These are phyloP conservation scores for Poa pratensis DNA, from an alignment of 176 grass and related monocot species.

Conservation along the genomic window DNA sequence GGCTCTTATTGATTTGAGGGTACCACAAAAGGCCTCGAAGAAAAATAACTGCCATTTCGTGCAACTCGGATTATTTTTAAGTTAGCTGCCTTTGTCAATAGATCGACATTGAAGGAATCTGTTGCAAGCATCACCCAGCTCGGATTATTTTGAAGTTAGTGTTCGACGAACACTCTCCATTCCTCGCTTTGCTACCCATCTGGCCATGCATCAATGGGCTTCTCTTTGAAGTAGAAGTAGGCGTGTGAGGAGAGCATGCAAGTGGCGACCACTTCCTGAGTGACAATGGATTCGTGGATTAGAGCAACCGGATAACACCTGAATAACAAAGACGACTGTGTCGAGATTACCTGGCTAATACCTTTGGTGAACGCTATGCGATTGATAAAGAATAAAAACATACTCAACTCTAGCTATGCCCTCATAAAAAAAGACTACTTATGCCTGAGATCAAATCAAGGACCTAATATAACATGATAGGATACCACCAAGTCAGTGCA, in stretches of 20 bases:
- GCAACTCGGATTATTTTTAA: not conserved
- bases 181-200: not conserved
- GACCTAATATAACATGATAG: not conserved
- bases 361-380: no score
- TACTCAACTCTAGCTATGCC: not conserved
- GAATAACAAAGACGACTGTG: no score
- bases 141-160: not conserved
- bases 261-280: not conserved
- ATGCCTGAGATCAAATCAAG: not conserved
- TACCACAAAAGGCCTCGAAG: no score
- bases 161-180: not conserved
- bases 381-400: not conserved
- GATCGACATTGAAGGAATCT: not conserved
- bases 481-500: not conserved
- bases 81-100: not conserved
- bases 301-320: not conserved
- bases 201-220: not conserved
- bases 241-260: not conserved
- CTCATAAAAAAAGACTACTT: no score
- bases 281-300: not conserved
- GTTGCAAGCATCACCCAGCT: not conserved
- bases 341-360: no score
- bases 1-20: no score
- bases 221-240: not conserved
- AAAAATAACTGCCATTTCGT: not conserved